These are phyloP conservation scores for Aspergillus alliaceus DNA, from an alignment of 2,329 filamentous ascomycete genomes.

Conservation along the genomic window DNA sequence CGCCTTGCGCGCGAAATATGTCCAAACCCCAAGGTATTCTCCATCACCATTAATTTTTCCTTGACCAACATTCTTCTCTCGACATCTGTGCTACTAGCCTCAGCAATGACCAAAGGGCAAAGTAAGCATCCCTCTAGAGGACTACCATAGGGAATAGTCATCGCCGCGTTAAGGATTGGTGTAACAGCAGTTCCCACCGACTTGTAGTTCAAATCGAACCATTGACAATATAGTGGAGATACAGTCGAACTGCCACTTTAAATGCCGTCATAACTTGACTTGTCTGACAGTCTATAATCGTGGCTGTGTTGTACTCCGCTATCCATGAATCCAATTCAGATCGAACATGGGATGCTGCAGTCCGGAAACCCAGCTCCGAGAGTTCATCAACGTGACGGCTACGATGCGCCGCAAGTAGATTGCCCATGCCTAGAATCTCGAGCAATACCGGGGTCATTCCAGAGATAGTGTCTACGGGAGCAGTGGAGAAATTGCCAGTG, in stretches of 20 bases:
- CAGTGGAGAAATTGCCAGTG: background rate
- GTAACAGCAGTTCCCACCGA: constrained; percentile 35
- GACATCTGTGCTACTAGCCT: constrained; percentile 38
- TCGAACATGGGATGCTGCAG: constrained; percentile 33
- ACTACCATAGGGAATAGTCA: constrained; percentile 45
- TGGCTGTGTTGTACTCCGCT: constrained; percentile 26
- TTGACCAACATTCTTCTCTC: constrained; percentile 40
- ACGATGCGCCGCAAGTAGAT: constrained; percentile 29
- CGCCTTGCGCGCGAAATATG: constrained; percentile 45
- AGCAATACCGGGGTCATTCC: constrained; percentile 23
- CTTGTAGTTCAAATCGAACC: constrained; percentile 38
- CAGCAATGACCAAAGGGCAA: constrained; percentile 46
- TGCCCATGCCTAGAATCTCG: constrained; percentile 28
- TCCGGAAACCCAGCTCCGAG: constrained; percentile 31
- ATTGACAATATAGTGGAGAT: constrained; percentile 46
- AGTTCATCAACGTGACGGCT: constrained; percentile 28
- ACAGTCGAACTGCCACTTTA: constrained; percentile 44
- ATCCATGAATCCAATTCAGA: constrained; percentile 42
- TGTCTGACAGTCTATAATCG: constrained; percentile 20
- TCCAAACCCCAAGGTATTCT: constrained; percentile 45
- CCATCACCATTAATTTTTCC: constrained; percentile 46
- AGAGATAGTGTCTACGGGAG: constrained; percentile 16
- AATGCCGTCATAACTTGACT: constrained; percentile 41
- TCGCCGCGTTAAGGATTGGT: constrained; percentile 37
- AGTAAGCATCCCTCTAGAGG: constrained; percentile 43